Conservation (phyloP, 257 asterid genomes). For the Rauvolfia tetraphylla region DNA sequence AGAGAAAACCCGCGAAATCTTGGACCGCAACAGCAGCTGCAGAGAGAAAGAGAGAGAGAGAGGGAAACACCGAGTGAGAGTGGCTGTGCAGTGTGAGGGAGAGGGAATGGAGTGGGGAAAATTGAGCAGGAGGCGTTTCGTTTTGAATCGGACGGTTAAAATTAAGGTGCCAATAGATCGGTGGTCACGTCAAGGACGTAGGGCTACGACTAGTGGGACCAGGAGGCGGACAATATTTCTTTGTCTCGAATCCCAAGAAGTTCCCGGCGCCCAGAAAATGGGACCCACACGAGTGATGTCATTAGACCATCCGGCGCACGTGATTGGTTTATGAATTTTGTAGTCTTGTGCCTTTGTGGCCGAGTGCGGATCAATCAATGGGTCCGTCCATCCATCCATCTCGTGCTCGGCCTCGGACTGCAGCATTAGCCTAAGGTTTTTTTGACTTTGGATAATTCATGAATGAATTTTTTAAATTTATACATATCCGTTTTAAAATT, state of each 20-base stretch:
- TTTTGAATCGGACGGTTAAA: conserved; percentile 38
- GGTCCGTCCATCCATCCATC: not conserved
- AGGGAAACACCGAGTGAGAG: not conserved
- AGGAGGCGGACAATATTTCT: conserved; percentile 23
- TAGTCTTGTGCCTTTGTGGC: conserved; percentile 19
- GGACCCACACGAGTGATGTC: conserved; percentile 19
- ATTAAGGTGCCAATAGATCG: conserved; percentile 24
- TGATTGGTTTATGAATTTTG: conserved; percentile 20
- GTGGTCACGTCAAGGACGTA: conserved; percentile 21
- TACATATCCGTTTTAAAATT: too few species aligned
- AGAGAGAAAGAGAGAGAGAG: conserved; percentile 21
- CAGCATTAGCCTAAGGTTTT: not conserved
- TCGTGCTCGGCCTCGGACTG: conserved; percentile 10
- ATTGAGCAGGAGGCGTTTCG: conserved; percentile 24
- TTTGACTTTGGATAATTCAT: not conserved
- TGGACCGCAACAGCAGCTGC: not conserved
- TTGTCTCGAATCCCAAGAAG: conserved; percentile 34
- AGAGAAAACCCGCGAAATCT: conserved; percentile 49
- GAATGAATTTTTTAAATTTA: too few species aligned
- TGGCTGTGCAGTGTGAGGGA: not conserved
- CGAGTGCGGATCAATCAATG: not conserved
- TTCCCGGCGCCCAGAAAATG: conserved; percentile 26
- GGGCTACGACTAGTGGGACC: conserved; percentile 15
- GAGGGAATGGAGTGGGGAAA: not conserved
- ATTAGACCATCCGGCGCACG: conserved; percentile 27